phyloP scores from a whole-genome alignment of 1,284 basidiomycete genomes.

The Malassezia furfur region DNA sequence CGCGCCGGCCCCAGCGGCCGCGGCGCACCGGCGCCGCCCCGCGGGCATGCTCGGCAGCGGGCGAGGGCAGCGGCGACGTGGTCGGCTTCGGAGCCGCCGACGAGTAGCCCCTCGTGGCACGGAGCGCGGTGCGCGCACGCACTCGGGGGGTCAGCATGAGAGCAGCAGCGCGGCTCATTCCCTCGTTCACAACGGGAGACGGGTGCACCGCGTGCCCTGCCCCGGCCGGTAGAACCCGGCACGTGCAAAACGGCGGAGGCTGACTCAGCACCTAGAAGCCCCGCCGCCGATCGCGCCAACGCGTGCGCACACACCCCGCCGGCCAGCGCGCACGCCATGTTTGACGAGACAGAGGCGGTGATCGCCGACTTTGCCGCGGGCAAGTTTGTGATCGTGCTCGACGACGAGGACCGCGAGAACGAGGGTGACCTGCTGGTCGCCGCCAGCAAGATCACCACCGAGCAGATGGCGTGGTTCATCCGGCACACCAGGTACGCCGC shows the following conservation, averaged over 20 bases:
- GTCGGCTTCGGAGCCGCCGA: background rate
- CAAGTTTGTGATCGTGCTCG: conserved; percentile 44
- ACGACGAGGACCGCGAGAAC: conserved; percentile 47
- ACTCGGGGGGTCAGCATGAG: conserved; percentile 10
- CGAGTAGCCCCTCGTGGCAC: background rate
- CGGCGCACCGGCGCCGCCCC: background rate
- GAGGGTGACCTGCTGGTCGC: conserved; percentile 46
- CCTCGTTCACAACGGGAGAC: conserved; percentile 5
- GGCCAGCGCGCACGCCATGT: conserved; percentile 19
- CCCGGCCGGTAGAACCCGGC: background rate
- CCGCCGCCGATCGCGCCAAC: background rate
- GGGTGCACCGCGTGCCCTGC: background rate
- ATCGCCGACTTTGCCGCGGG: conserved; percentile 29
- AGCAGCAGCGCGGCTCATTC: conserved; percentile 10
- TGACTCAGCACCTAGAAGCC: background rate
- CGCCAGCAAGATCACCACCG: conserved; percentile 59
- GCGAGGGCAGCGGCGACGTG: background rate
- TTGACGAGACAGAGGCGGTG: conserved; percentile 33
- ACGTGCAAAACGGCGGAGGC: conserved; percentile 3
- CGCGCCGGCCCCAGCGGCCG: background rate
- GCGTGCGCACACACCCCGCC: background rate
- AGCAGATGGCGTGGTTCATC: conserved; percentile 99
- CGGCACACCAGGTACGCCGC: conserved; percentile 58
- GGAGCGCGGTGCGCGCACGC: background rate
- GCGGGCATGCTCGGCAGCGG: background rate